Conservation (phyloP, 345 rosid species). For the Cardamine resedifolia region DNA sequence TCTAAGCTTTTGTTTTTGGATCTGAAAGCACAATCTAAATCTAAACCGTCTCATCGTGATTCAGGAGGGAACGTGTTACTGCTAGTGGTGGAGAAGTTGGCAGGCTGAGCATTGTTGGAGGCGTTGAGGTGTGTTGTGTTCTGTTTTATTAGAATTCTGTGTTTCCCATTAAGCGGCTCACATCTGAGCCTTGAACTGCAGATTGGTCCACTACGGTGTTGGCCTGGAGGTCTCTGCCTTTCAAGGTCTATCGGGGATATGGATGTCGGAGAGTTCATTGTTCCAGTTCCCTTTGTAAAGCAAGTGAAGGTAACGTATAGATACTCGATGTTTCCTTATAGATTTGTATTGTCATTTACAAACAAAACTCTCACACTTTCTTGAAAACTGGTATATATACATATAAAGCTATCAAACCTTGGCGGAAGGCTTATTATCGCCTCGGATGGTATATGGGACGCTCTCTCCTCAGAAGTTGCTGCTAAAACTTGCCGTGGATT, state of each 20-base stretch:
- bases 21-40: neutral
- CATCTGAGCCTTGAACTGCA: conserved; percentile 22
- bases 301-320: conserved; percentile 69
- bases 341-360: neutral
- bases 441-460: conserved; percentile 95
- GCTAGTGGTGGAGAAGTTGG: conserved; percentile 99
- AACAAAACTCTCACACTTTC: conserved; percentile 11
- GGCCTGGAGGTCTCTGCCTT: conserved; percentile 95
- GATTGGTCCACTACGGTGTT: conserved; percentile 91
- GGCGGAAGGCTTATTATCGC: conserved; percentile 95
- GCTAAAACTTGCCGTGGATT: conserved; percentile 78
- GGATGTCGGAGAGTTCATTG: conserved; percentile 95
- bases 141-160: neutral
- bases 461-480: conserved; percentile 70
- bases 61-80: conserved; percentile 84
- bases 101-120: conserved; percentile 82
- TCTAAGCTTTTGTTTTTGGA: neutral
- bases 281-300: conserved; percentile 84
- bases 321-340: neutral
- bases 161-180: neutral
- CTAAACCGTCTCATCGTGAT: neutral
- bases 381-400: neutral
- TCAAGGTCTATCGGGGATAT: conserved; percentile 92
- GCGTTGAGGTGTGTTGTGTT: conserved; percentile 57
- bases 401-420: conserved; percentile 61